Conservation (phyloP, 2,329 filamentous ascomycete species). For the Aquanectria penicillioides region DNA sequence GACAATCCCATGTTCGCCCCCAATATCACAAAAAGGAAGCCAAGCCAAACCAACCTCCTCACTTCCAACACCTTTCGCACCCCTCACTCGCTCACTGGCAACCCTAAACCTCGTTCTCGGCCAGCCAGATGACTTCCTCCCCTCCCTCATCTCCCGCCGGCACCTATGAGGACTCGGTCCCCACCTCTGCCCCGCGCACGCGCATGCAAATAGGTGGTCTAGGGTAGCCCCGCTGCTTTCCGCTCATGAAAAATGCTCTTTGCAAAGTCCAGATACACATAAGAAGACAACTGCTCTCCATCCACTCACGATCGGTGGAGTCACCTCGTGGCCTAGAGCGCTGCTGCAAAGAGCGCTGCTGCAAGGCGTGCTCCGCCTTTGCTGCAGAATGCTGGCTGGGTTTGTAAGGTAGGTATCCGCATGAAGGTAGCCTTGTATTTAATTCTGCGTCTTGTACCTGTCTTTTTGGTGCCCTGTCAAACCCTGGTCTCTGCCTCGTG, state of each 20-base stretch:
- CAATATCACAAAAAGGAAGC: too few relatives aligned
- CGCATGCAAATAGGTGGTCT: constrained; percentile 19
- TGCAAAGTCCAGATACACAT: neutral
- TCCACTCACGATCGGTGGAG: constrained; percentile 40
- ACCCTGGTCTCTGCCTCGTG: constrained; percentile 10
- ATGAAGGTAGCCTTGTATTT: neutral
- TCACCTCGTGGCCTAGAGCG: constrained; percentile 35
- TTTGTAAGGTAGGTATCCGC: too few relatives aligned
- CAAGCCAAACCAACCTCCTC: too few relatives aligned
- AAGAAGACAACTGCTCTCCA: too few relatives aligned
- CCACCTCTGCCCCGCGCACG: constrained; percentile 25
- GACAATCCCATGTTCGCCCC: too few relatives aligned
- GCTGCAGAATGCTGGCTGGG: constrained; percentile 12
- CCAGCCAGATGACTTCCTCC: constrained; percentile 19
- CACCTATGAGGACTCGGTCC: too few relatives aligned
- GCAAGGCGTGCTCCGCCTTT: constrained; percentile 15
- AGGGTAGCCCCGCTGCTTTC: constrained; percentile 27
- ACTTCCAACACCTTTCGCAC: neutral
- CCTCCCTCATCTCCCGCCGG: constrained; percentile 10
- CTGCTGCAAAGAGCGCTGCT: constrained; percentile 11
- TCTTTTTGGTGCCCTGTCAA: constrained; percentile 9
- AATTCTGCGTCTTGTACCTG: neutral
- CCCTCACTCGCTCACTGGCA: neutral
- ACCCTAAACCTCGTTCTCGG: neutral
- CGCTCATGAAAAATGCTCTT: constrained; percentile 8